Evolutionary conservation across 176 grass and related monocot species (phyloP).

Genomic region (Musa beccarii): DNA sequence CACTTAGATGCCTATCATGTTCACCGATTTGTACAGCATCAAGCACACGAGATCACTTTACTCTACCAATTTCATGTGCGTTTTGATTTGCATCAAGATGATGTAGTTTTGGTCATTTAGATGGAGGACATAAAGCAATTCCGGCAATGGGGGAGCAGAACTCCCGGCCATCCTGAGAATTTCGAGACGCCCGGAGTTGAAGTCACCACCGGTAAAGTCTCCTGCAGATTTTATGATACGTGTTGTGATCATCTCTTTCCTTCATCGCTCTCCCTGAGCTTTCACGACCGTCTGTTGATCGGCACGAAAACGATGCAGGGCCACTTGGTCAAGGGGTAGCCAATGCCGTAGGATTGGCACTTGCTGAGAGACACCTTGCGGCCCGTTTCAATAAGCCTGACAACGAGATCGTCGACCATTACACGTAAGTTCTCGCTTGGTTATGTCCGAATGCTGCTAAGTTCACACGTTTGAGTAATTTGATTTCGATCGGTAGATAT

Average conservation of each 20-base stretch:
- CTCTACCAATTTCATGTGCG: no score
- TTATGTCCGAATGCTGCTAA: neutral
- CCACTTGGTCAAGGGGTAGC: slow-evolving; percentile 23
- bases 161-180: slow-evolving; percentile 27
- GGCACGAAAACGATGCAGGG: slow-evolving; percentile 27
- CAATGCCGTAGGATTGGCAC: slow-evolving; percentile 23
- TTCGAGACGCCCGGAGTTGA: slow-evolving; percentile 19
- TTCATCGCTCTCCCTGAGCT: no score
- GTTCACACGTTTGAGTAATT: neutral
- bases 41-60: no score
- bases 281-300: neutral
- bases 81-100: neutral
- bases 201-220: slow-evolving; percentile 26
- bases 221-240: no score
- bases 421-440: slow-evolving; percentile 35
- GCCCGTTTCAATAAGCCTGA: slow-evolving; percentile 25
- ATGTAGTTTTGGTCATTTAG: neutral
- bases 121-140: slow-evolving; percentile 19
- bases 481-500: slow-evolving; percentile 31
- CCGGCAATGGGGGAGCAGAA: slow-evolving; percentile 25
- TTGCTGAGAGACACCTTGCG: slow-evolving; percentile 14
- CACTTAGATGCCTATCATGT: no score
- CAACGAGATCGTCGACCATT: slow-evolving; percentile 16
- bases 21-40: no score
- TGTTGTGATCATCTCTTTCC: no score